Conservation (phyloP, 305 asterid genomes). For the Fraxinus xanthoxyloides region DNA sequence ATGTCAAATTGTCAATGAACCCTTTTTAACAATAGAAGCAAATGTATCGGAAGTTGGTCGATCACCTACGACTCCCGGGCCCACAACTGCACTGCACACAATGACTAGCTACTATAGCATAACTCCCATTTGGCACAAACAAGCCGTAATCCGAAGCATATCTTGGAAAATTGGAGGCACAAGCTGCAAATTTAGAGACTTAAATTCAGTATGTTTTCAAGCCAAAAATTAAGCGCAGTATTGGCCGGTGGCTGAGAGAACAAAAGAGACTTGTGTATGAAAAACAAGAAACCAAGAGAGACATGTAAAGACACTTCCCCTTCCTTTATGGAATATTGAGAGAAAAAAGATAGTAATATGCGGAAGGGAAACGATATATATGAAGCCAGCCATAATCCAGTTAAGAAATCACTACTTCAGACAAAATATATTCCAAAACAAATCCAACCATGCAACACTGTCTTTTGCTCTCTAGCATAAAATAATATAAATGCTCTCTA, state of each 20-base stretch:
- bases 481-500: too few relatives aligned
- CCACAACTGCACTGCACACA: slow-evolving; percentile 98
- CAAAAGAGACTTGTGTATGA: background rate
- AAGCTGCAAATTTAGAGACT: slow-evolving; percentile 51
- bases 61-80: slow-evolving; percentile 86
- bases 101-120: slow-evolving; percentile 78
- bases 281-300: background rate
- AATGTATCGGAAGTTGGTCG: background rate
- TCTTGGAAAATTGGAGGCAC: slow-evolving; percentile 75
- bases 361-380: too few relatives aligned
- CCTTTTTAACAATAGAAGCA: background rate
- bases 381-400: background rate
- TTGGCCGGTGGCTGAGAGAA: background rate
- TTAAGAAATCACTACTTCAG: background rate
- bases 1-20: too few relatives aligned
- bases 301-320: background rate
- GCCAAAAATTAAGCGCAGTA: background rate
- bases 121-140: slow-evolving; percentile 91
- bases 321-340: background rate
- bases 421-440: background rate
- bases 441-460: background rate
- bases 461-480: background rate
- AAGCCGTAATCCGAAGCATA: slow-evolving; percentile 70
- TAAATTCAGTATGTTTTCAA: background rate
- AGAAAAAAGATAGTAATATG: background rate